Percentiles rank a stretch among this genome's conserved stretches.
These are phyloP conservation scores for Eucalyptus curtisii DNA, from an alignment of 345 rosid species.

Conservation along the genomic window DNA sequence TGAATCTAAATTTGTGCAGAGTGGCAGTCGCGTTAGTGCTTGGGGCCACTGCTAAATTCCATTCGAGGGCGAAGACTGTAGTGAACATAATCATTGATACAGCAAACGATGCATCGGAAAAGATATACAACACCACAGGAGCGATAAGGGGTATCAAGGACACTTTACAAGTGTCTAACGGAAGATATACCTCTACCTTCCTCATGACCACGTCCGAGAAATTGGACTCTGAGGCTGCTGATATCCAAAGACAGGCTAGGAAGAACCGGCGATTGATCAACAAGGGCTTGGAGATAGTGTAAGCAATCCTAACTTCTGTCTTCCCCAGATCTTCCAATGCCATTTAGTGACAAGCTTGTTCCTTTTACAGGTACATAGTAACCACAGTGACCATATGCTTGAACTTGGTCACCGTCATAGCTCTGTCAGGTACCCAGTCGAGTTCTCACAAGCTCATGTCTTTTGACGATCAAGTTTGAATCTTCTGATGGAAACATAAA, in stretches of 20 bases:
- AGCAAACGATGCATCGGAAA: conserved; percentile 40
- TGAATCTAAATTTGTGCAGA: conserved; percentile 10
- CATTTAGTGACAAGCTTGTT: not conserved
- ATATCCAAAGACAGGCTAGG: conserved; percentile 29
- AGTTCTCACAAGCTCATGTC: not conserved
- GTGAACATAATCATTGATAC: conserved; percentile 42
- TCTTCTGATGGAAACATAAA: not conserved
- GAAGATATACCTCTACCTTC: conserved; percentile 12
- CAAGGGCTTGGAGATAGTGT: conserved; percentile 44
- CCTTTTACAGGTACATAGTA: conserved; percentile 30
- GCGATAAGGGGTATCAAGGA: conserved; percentile 41
- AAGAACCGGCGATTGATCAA: conserved; percentile 39
- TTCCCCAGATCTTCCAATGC: not conserved
- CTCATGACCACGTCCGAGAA: conserved; percentile 28
- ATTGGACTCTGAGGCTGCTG: conserved; percentile 27
- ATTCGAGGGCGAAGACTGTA: conserved; percentile 24
- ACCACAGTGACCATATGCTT: conserved; percentile 30
- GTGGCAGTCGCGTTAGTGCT: conserved; percentile 44
- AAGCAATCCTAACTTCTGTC: not conserved
- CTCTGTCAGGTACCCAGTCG: conserved; percentile 30
- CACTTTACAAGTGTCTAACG: conserved; percentile 11
- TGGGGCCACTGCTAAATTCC: conserved; percentile 44
- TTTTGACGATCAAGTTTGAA: not conserved
- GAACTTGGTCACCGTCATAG: conserved; percentile 26
- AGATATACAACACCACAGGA: conserved; percentile 41